Evolutionary conservation across 2,329 filamentous ascomycete species (phyloP), one percentile per base, ranked within the genome.

Genomic region (Fusarium lyarnte): DNA sequence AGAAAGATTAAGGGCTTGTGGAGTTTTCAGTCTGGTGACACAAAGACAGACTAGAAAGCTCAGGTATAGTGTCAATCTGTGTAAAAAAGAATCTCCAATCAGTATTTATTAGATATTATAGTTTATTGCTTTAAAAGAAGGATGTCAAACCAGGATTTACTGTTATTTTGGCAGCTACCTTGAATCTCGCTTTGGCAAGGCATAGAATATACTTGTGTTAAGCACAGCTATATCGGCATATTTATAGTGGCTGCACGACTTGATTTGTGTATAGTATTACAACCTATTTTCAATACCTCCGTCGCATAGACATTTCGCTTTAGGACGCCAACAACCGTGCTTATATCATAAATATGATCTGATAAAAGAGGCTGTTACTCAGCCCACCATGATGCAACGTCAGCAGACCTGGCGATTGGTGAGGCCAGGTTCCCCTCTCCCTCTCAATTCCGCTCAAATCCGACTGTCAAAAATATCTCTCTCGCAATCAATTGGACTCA

Each of bases 91-190:
- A 49, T 49, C 29, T 10, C 29, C 29, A 23, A 19, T 49, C 46
- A 23, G 4, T 33, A 4, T 49, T 33, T 13, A 19, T 33, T 13
- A 19, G 8, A 33, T 12, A 8, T 3, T 31, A 13, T 5, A 17
- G 10, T 2, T 17, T 0, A 1, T 6, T 47, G 10, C 1, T 5
- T 47, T 3, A 9, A 13, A n/a, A n/a, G n/a, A n/a, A n/a, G n/a
- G n/a, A n/a, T n/a, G n/a, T n/a, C n/a, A n/a, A n/a, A n/a, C n/a
- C n/a, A n/a, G n/a, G n/a, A n/a, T n/a, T n/a, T n/a, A n/a, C n/a
- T n/a, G n/a, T n/a, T n/a, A n/a, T n/a, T n/a, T n/a, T n/a, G n/a
- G n/a, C n/a, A n/a, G n/a, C n/a, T n/a, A n/a, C n/a, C n/a, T n/a
- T n/a, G n/a, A n/a, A n/a, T n/a, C n/a, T n/a, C n/a, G n/a, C n/a